Base-by-base conservation (phyloP, 306 rosid genomes). In the Lathyrus oleraceus region DNA sequence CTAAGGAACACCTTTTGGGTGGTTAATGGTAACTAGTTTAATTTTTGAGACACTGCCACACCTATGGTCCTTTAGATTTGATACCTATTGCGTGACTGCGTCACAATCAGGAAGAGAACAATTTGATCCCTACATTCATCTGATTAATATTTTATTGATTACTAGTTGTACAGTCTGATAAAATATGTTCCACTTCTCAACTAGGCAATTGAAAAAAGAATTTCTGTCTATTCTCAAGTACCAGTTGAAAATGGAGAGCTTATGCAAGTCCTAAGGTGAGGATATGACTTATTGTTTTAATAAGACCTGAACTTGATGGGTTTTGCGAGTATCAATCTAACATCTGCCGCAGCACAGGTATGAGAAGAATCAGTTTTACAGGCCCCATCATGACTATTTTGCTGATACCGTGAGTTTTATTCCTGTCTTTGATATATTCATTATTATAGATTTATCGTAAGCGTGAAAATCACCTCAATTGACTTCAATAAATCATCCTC, bases 171-270 rank as follows among this genome's bases (percentile, higher is more conserved):
- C 47, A 25, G 30, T 61, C n/a, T 59, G 49, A 79, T 81, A 67
- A 75, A 71, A 65, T 47, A 49, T 72, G 71, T 73, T 75, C 49
- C 39, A 72, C 69, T 78, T 77, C 82, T 73, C 54, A 52, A 61
- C 80, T 65, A 94, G 98, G 98, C 97, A 64, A 94, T 94, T 42
- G 99, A 94, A 83, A 94, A 91, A 84, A 87, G 99, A 71, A 88
- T 94, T 74, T 83, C 99, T 56, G 83, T 94, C 84, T 91, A 82
- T 79, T 83, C 99, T 48, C 99, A 94, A 94, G 48, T 91, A 38
- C 99, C 99, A 39, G 10, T 84, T 61, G 99, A 94, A 83, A 84
- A 94, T 76, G 99, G 99, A 61, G 99, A 94, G 83, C 92, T 85
- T 61, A 81, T 94, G 74, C 99, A 94, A 87, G 88, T 94, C 65